Base-by-base conservation (phyloP, 768 basidiomycete genomes). In the Gymnopilus junonius region DNA sequence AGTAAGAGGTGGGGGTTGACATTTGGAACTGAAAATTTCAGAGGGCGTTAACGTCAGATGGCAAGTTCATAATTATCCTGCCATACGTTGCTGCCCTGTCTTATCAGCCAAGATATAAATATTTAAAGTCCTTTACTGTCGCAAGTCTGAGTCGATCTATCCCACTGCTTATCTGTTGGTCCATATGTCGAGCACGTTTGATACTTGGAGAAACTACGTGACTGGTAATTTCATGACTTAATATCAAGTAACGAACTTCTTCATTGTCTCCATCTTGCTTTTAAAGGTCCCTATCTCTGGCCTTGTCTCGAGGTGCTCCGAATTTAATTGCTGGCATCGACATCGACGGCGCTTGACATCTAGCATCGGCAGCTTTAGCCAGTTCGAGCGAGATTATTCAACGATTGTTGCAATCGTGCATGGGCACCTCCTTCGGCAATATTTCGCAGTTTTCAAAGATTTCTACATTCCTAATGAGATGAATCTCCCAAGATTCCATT, bases 1-100 rank as follows among this genome's bases (percentile, higher is more conserved):
- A 86, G 86, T 71, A 79, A 83, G 67, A 69, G 68, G 0, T 91
- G 88, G 89, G 84, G 83, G 75, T 90, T 4, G 89, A 91, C 67
- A 83, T 92, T 48, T 92, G 87, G 63, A 83, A 86, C 53, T 86
- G 65, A 69, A 37, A 20, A n/a, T n/a, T n/a, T n/a, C n/a, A n/a
- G n/a, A n/a, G n/a, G n/a, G n/a, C n/a, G n/a, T n/a, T n/a, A 35
- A 55, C 4, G 25, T 17, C 23, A 27, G n/a, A 42, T 35, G 15
- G 27, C 15, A 15, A 23, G 29, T 40, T n/a, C n/a, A n/a, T 10
- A 51, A 20, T 31, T 17, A 31, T 1, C 3, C 17, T 20, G 17
- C n/a, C 48, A 51, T 51, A 51, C 14, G 48, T 29, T 51, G 14
- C 48, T 51, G 14, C 25, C 3, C 11, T 23, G 3, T 27, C 45